These are phyloP conservation scores for Tritrichomonas foetus DNA, from an alignment of 208 protist genomes.

Conservation along the genomic window DNA sequence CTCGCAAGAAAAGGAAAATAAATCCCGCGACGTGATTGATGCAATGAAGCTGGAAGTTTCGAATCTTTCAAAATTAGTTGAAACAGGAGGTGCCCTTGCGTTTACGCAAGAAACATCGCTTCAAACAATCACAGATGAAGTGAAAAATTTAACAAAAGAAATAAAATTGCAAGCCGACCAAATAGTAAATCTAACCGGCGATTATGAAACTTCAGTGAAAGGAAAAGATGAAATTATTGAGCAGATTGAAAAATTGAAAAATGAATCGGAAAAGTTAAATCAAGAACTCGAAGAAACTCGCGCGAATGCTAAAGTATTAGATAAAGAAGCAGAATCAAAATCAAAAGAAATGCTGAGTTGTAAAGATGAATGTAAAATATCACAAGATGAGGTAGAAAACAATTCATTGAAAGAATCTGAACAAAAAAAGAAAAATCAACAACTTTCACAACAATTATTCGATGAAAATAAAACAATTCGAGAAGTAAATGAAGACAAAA, in stretches of 20 bases:
- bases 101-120: neutral
- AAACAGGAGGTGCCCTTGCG: neutral
- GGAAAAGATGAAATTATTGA: neutral
- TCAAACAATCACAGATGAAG: neutral
- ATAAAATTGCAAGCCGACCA: neutral
- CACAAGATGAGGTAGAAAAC: too few species aligned
- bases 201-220: neutral
- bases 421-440: too few species aligned
- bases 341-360: too few species aligned
- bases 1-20: conserved; percentile 86
- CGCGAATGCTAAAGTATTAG: neutral
- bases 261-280: neutral
- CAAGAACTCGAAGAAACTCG: neutral
- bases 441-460: too few species aligned
- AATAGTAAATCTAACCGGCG: neutral
- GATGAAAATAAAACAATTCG: neutral
- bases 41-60: conserved; percentile 81
- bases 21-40: conserved; percentile 80
- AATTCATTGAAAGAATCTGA: too few species aligned
- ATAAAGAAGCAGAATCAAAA: neutral
- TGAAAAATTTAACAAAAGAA: neutral
- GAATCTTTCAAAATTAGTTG: conserved; percentile 65
- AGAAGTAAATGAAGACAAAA: neutral
- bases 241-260: neutral
- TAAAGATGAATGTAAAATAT: too few species aligned